Percentiles rank a stretch among this genome's conserved stretches.
These are phyloP conservation scores for Zygosaccharomyces pseudorouxii DNA, from an alignment of 805 yeast species.

Conservation along the genomic window DNA sequence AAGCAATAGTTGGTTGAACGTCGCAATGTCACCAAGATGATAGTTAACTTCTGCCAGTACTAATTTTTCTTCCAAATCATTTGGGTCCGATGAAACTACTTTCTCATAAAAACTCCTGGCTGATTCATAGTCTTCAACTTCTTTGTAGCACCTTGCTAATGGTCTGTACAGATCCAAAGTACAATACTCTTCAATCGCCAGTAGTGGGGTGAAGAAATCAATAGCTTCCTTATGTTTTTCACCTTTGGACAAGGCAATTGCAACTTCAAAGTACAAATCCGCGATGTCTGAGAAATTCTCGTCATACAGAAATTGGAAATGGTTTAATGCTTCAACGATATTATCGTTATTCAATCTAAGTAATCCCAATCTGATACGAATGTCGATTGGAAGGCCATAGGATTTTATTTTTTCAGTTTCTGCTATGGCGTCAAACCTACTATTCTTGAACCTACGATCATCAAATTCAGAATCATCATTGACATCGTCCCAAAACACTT, in stretches of 20 bases:
- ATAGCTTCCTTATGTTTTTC: slow-evolving; percentile 76
- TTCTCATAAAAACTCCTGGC: slow-evolving; percentile 58
- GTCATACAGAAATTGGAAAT: slow-evolving; percentile 55
- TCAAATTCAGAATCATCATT: slow-evolving; percentile 82
- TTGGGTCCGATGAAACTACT: slow-evolving; percentile 52
- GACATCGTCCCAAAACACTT: slow-evolving; percentile 42
- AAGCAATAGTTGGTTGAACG: slow-evolving; percentile 49
- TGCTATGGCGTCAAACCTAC: slow-evolving; percentile 40
- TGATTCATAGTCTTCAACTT: slow-evolving; percentile 59
- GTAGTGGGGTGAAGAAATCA: slow-evolving; percentile 54
- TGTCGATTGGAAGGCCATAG: slow-evolving; percentile 73
- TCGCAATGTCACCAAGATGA: slow-evolving; percentile 54
- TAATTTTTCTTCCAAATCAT: slow-evolving; percentile 66
- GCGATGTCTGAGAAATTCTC: slow-evolving; percentile 56
- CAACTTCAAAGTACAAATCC: slow-evolving; percentile 76
- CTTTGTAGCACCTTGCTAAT: slow-evolving; percentile 73
- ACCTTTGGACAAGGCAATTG: slow-evolving; percentile 61
- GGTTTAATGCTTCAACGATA: slow-evolving; percentile 65
- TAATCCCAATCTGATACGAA: slow-evolving; percentile 73
- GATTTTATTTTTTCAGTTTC: slow-evolving; percentile 37
- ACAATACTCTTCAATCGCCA: slow-evolving; percentile 49
- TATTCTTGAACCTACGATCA: slow-evolving; percentile 51
- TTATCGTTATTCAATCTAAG: slow-evolving; percentile 63
- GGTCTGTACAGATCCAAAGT: slow-evolving; percentile 46
- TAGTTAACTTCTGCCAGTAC: slow-evolving; percentile 79